phyloP scores from a whole-genome alignment of 228 moss, liverwort and hornwort genomes.

The Sphagnum magellanicum region DNA sequence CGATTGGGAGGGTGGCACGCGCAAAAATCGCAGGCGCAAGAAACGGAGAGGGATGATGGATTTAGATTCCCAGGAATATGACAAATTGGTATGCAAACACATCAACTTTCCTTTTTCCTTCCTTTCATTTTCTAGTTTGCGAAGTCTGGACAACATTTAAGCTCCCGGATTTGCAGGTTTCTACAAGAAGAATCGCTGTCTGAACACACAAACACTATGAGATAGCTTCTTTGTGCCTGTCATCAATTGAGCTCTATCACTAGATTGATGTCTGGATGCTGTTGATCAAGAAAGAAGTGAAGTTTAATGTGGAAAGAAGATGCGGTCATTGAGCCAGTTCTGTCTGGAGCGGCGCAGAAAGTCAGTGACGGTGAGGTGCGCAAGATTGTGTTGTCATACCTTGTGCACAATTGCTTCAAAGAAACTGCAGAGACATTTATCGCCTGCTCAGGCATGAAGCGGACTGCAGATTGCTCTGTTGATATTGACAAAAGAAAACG shows the following conservation, averaged over 20 bases:
- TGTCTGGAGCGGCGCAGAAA: conserved; percentile 39
- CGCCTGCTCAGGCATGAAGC: conserved; percentile 77
- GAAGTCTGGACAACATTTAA: too few relatives aligned
- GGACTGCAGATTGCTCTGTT: conserved; percentile 68
- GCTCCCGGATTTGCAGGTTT: too few relatives aligned
- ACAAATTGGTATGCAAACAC: conserved; percentile 52
- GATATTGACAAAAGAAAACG: conserved; percentile 97
- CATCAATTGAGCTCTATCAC: too few relatives aligned
- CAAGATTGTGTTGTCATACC: conserved; percentile 89
- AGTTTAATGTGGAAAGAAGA: too few relatives aligned
- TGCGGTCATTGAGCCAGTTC: too few relatives aligned
- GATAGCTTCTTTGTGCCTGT: too few relatives aligned
- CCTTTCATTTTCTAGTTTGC: too few relatives aligned
- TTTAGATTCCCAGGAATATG: conserved; percentile 80
- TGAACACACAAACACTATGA: too few relatives aligned
- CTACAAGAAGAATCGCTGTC: too few relatives aligned
- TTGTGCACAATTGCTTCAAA: conserved; percentile 94
- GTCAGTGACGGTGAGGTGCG: conserved; percentile 75
- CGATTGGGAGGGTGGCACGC: conserved; percentile 5
- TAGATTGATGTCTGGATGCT: too few relatives aligned
- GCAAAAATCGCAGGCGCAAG: conserved; percentile 25
- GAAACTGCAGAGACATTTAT: conserved; percentile 92
- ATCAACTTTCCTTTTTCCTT: not conserved
- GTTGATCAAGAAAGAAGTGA: too few relatives aligned
- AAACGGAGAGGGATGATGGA: conserved; percentile 63